Evolutionary conservation across 768 basidiomycete genomes (phyloP), one percentile per base, ranked within the genome.

Genomic region (Lactarius tabidus): DNA sequence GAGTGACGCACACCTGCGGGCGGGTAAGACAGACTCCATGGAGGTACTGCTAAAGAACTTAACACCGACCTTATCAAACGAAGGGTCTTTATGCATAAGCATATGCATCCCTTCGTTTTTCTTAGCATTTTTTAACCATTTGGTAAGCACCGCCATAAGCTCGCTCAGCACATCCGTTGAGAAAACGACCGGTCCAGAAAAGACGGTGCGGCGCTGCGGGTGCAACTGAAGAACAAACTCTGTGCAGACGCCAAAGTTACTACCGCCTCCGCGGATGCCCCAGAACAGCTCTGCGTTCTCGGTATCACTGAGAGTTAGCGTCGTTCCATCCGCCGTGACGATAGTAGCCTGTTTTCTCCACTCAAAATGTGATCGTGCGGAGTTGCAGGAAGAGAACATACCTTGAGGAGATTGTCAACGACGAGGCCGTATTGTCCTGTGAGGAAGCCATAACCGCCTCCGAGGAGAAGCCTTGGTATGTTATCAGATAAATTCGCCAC

Each of bases 371-470:
- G 15, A 23, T 62, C 36, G 65, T 76, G 75, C 66, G 28, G 69
- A 65, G 18, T 76, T 36, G 35, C 70, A 6, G n/a, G 12, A 20
- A 51, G 12, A 63, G n/a, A 63, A 57, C n/a, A 38, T 53, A 71
- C 75, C 66, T 75, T 68, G 7, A 74, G 63, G 41, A 84, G 74
- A 57, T 84, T 85, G 67, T 85, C 84, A 63, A 83, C 73, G 1
- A 72, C 77, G 26, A 84, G 70, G 8, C 84, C 83, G 63, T 75
- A 59, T 43, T 71, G 68, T 26, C 70, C 76, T 43, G 75, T 79
- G 10, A 85, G 77, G 76, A 76, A 84, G 18, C 85, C 85, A 63
- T 79, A 83, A 3, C 84, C 85, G 12, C 84, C 84, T 41, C 84
- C 85, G 18, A 85, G 74, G 18, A 76, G 76, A 6, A 85, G 77